Evolutionary conservation across 2,329 filamentous ascomycete genomes (phyloP), one percentile per base, ranked within the genome.

Genomic region (Colletotrichum endophyticum): DNA sequence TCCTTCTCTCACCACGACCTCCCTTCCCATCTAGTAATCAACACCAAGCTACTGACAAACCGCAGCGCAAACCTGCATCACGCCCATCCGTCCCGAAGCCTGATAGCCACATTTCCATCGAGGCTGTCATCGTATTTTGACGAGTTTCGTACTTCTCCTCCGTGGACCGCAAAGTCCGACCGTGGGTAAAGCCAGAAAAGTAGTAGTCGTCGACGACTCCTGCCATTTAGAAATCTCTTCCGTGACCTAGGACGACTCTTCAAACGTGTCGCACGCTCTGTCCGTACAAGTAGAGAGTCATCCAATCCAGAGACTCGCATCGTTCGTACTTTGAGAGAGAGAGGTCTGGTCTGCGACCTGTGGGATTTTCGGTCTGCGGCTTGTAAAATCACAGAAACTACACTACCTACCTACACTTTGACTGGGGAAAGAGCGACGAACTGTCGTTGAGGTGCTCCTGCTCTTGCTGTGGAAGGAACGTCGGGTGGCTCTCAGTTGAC

Each of bases 251-350:
- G 70, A 68, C 74, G 74, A 66, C 74, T 76, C 66, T 62, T 73
- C 63, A 76, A 73, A 74, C 64, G 70, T 66, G 74, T 76, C 74
- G 71, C 64, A 57, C 74, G 34, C 70, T 74, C 64, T 61, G 70
- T 74, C 34, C 49, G 74, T 76, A 73, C 74, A 66, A 74, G 74
- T 76, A 76, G 74, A 74, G 74, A 76, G 64, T 74, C 59, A 66
- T 53, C 34, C 64, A 69, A 66, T 66, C 22, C 64, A 66, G 30
- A 69, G 66, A 74, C 70, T 74, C 74, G 74, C 59, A 53, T 39
- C 49, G 61, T 76, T 70, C 74, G 74, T 76, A 76, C 63, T 62
- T 70, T 61, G 57, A 76, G 74, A 68, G 73, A 67, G 73, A 44
- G 59, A 49, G 44, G n/a, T 22, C 59, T 68, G 73, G 56, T 63